A percentile compares a stretch with the other conserved stretches of the same genome.
These are phyloP conservation scores for Boletales sp. DNA, from an alignment of 768 basidiomycete species.

Conservation along the genomic window DNA sequence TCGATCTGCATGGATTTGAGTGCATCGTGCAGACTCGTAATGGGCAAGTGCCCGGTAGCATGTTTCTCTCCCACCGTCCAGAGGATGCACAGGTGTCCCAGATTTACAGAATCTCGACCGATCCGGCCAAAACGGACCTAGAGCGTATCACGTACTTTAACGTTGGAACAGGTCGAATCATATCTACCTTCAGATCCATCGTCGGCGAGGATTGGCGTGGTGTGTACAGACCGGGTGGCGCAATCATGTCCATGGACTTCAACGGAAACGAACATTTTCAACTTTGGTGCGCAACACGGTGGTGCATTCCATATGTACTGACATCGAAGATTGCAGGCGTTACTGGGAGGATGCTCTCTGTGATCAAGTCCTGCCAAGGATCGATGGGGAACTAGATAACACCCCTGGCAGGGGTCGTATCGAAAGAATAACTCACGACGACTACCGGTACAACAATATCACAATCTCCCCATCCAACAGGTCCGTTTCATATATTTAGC, in stretches of 20 bases:
- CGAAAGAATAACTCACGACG: slow-evolving; percentile 41
- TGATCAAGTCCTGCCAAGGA: slow-evolving; percentile 26
- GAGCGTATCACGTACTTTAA: slow-evolving; percentile 39
- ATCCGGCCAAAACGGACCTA: slow-evolving; percentile 23
- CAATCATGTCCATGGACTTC: slow-evolving; percentile 39
- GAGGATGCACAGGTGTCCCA: slow-evolving; percentile 37
- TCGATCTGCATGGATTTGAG: slow-evolving; percentile 27
- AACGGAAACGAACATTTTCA: slow-evolving; percentile 40
- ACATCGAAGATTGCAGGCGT: slow-evolving; percentile 25
- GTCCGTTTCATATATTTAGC: slow-evolving; percentile 16
- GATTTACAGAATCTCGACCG: slow-evolving; percentile 32
- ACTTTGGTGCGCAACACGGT: slow-evolving; percentile 30
- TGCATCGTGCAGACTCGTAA: slow-evolving; percentile 9
- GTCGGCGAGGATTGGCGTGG: slow-evolving; percentile 41
- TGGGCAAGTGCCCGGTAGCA: slow-evolving; percentile 13
- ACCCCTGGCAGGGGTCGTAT: slow-evolving; percentile 37
- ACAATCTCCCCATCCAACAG: slow-evolving; percentile 35
- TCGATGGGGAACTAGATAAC: slow-evolving; percentile 38
- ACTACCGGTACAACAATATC: slow-evolving; percentile 29
- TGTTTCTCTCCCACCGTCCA: slow-evolving; percentile 39
- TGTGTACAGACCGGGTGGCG: slow-evolving; percentile 32
- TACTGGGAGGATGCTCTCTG: slow-evolving; percentile 39
- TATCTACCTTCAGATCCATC: slow-evolving; percentile 31
- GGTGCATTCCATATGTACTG: not conserved
- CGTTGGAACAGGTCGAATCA: slow-evolving; percentile 35